Base-by-base conservation (phyloP, 2,329 filamentous ascomycete species). In the Colletotrichum graminicola region DNA sequence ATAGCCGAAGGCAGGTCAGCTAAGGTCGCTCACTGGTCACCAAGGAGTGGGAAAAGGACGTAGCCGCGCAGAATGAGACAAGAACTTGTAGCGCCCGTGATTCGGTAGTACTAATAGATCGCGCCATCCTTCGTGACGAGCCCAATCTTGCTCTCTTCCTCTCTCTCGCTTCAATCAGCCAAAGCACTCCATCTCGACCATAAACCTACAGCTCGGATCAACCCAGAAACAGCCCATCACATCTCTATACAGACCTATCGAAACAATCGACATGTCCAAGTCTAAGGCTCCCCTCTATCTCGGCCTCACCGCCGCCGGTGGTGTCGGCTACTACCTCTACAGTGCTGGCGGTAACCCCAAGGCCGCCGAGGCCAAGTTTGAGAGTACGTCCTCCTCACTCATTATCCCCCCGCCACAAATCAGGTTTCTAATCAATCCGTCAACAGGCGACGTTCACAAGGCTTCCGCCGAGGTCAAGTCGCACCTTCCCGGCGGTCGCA, bases 301-400 rank as follows among this genome's bases (percentile, higher is more conserved):
- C 76, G 92, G 91, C 76, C 82, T 90, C 75, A 88, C 86, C 71
- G 90, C 89, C 75, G 91, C 88, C 41, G 89, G 89, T 76, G 92
- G 90, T 74, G 84, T 91, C 70, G 94, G 93, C 54, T 98, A 97
- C 87, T 98, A 98, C 86, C 88, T 98, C 74, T 99, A 97, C 87
- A 87, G 84, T 62, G 92, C 95, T 21, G 95, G 95, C 73, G 95
- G 95, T 69, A 89, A 90, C 80, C 87, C 94, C 62, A 93, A 92
- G 82, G 90, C 88, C 61, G 95, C 95, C n/a, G 90, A 94, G 87
- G 93, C 95, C 86, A 87, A 96, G 81, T 88, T 93, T 76, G 93
- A 97, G 85, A 89, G 95, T 97, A 84, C 56, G 90, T 84, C 23
- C 51, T 26, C 66, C 18, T 59, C 39, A 55, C 45, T 14, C 29